Conservation (phyloP, 768 basidiomycete genomes). For the Symmetrospora coprosmae region DNA sequence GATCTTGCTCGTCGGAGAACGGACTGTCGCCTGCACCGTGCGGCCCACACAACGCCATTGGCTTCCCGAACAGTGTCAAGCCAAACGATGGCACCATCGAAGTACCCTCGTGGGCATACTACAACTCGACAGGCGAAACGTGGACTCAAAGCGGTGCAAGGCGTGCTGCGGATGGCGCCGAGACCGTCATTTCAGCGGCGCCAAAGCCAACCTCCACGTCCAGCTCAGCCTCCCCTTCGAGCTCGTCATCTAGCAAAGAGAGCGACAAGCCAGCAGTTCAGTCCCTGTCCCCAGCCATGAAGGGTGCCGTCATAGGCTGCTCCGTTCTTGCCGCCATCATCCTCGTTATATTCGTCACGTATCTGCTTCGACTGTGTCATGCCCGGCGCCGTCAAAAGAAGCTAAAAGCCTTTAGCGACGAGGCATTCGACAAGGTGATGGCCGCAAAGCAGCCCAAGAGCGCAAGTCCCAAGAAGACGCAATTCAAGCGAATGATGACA, state of each 20-base stretch:
- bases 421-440: slow-evolving; percentile 10
- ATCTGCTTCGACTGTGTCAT: slow-evolving; percentile 5
- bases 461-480: background rate
- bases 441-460: background rate
- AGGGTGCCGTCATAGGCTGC: slow-evolving; percentile 6
- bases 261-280: background rate
- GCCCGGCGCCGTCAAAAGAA: background rate
- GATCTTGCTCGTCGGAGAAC: slow-evolving; percentile 1
- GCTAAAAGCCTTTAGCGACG: background rate
- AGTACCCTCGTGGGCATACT: slow-evolving; percentile 2
- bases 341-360: slow-evolving; percentile 45
- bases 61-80: slow-evolving; percentile 6
- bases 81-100: background rate
- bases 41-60: background rate
- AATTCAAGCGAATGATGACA: background rate
- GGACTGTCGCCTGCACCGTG: slow-evolving; percentile 11
- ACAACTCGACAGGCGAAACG: slow-evolving; percentile 1
- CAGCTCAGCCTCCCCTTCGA: background rate
- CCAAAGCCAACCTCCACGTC: background rate
- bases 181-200: background rate
- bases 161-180: background rate
- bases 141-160: background rate
- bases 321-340: slow-evolving; percentile 42
- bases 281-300: background rate
- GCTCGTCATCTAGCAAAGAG: background rate